Evolutionary conservation across 2,329 filamentous ascomycete species (phyloP), one percentile per base, ranked within the genome.

Genomic region (Colletotrichum karsti): DNA sequence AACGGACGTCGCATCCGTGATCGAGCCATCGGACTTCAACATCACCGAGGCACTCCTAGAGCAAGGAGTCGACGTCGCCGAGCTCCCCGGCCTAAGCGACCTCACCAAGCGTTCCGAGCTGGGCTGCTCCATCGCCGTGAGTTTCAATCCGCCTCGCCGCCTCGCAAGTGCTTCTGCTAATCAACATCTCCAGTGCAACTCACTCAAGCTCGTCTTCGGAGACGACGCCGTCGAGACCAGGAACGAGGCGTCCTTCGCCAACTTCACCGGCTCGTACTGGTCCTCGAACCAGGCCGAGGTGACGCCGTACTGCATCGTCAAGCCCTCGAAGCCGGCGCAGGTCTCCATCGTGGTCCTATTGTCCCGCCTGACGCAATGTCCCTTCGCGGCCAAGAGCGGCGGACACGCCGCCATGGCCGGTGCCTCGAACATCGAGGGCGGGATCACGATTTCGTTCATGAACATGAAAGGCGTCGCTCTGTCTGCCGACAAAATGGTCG

Each of bases 311-410:
- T 78, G 77, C 81, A 80, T 75, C 5, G 78, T 71, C 26, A 82
- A 74, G 2, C 82, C 82, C 3, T 79, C 77, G 7, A 82, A 56
- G 2, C 68, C 75, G 3, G 56, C 62, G 6, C 73, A 76, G 4
- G 74, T 78, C 4, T 77, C 77, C 4, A 67, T 75, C 3, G 67
- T 71, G 8, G 69, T 78, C 5, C 80, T 13, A 80, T 81, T 63
- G 30, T n/a, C 41, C 15, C 58, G 41, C 24, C 7, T 66, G 8
- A 58, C 39, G 12, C 39, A 58, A 10, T 58, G 77, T 70, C 61
- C 65, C 33, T 67, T 70, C 20, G 69, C 69, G 3, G 57, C 57
- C 13, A 66, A 50, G 33, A 68, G 69, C 20, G 69, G 67, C 6
- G 69, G 69, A 5, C 69, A 70, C 18, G 60, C 53, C n/a, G 55